Conservation (phyloP, 768 basidiomycete genomes). For the Leccinum sublutescens region DNA sequence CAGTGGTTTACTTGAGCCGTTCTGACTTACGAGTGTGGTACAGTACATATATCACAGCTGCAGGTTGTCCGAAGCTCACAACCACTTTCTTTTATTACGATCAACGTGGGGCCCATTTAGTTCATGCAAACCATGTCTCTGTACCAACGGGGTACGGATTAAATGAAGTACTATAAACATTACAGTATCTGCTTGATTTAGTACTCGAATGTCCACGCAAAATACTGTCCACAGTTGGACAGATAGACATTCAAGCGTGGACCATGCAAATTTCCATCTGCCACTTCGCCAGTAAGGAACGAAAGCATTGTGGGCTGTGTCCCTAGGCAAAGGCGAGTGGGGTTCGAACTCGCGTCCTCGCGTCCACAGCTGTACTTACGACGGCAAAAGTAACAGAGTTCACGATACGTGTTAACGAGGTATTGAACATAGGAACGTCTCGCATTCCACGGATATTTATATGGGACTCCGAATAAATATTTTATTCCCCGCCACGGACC, state of each 20-base stretch:
- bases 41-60: no score
- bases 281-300: constrained; percentile 79
- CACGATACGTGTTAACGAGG: background rate
- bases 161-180: background rate
- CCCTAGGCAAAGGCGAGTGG: constrained; percentile 77
- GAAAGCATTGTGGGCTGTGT: constrained; percentile 73
- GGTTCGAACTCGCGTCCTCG: background rate
- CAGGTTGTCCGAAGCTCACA: no score
- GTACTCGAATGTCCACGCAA: constrained; percentile 72
- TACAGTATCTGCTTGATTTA: constrained; percentile 57
- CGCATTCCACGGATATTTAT: background rate
- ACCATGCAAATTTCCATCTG: constrained; percentile 56
- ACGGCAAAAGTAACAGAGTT: background rate
- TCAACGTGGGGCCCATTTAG: background rate
- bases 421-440: background rate
- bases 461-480: constrained; percentile 24
- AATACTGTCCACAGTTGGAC: constrained; percentile 26
- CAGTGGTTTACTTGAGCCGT: background rate
- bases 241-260: constrained; percentile 76
- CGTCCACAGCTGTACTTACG: background rate
- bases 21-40: background rate
- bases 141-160: background rate
- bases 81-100: background rate
- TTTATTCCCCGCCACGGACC: constrained; percentile 22
- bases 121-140: background rate